Evolutionary conservation across 148 eudicot species (phyloP), one percentile per base, ranked within the genome.

Genomic region (Fallopia convolvulus): DNA sequence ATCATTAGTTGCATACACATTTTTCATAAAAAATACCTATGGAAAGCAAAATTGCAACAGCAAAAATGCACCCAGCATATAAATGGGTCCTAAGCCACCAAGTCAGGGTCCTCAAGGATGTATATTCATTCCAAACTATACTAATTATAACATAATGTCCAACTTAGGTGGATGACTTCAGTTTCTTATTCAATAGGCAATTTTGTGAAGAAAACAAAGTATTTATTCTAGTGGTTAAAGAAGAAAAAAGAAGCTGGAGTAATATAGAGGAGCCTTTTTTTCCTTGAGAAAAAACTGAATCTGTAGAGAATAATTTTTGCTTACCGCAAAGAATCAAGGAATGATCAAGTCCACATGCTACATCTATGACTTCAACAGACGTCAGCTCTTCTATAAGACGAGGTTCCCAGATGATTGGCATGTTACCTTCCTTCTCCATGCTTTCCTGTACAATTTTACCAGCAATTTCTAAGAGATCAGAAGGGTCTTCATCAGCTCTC

Each of bases 381-480:
- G 41, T 46, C 9, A 91, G 81, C 73, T 93, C 97, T 81, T 88
- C 80, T 55, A 93, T 68, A 52, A 87, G 71, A 76, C 75, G 78
- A 33, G 99, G 99, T 78, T 91, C 95, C 98, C 98, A 93, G 5
- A 87, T 75, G 53, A 93, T 85, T n/a, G 99, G 99, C 99, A 96
- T 96, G 73, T 88, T 87, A 68, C 87, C 90, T 80, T 96, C 98
- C 90, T 87, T 93, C 79, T 91, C 92, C 76, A 91, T 93, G 77
- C 89, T 88, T 88, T 90, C 93, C 74, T 76, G 44, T 21, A 96
- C 95, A 75, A 87, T 75, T 75, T 91, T 90, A 83, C 88, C 93
- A 78, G 97, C 93, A 77, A 84, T 85, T 26, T 88, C 92, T 40
- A 84, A 58, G 56, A 83, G 85, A 77, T 86, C 84, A 75, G 76